These are phyloP conservation scores for Schizophyllum amplum DNA, from an alignment of 1,284 basidiomycete species.

Conservation along the genomic window DNA sequence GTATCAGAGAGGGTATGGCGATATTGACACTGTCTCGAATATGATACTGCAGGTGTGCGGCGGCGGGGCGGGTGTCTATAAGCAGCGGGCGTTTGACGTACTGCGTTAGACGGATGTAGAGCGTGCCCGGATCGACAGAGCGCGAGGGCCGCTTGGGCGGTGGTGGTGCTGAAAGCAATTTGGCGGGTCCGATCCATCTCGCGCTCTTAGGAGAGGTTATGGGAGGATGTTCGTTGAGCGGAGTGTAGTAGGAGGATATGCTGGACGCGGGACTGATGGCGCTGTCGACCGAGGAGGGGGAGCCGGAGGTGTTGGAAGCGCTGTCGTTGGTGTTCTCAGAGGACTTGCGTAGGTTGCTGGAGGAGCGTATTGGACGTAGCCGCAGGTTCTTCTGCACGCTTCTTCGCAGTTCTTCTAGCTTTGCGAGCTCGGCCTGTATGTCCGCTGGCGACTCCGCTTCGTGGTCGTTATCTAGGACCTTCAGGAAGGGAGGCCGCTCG, in stretches of 20 bases:
- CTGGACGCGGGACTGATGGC: conserved; percentile 37
- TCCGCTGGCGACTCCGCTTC: background rate
- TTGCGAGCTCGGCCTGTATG: conserved; percentile 29
- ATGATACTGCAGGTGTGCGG: conserved; percentile 55
- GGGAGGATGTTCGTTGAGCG: conserved; percentile 33
- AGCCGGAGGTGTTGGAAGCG: conserved; percentile 12
- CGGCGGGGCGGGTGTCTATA: conserved; percentile 71
- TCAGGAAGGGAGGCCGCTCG: background rate
- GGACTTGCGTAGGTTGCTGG: conserved; percentile 24
- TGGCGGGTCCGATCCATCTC: conserved; percentile 19
- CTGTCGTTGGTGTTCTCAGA: conserved; percentile 31
- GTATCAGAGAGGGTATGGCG: conserved; percentile 77
- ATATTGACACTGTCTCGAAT: conserved; percentile 68
- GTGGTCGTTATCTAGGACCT: background rate
- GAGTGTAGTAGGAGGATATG: conserved; percentile 54
- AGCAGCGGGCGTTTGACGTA: conserved; percentile 51
- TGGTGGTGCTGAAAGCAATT: conserved; percentile 18
- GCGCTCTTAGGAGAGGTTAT: conserved; percentile 13
- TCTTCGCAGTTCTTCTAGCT: conserved; percentile 56
- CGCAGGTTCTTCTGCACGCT: conserved; percentile 68
- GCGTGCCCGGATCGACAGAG: conserved; percentile 37
- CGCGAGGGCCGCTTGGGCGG: conserved; percentile 18
- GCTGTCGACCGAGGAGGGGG: conserved; percentile 1
- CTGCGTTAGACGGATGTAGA: conserved; percentile 42
- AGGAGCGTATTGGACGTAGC: conserved; percentile 62